Evolutionary conservation across 352 stramenopile species (phyloP).

Genomic region (Phytophthora megakarya): DNA sequence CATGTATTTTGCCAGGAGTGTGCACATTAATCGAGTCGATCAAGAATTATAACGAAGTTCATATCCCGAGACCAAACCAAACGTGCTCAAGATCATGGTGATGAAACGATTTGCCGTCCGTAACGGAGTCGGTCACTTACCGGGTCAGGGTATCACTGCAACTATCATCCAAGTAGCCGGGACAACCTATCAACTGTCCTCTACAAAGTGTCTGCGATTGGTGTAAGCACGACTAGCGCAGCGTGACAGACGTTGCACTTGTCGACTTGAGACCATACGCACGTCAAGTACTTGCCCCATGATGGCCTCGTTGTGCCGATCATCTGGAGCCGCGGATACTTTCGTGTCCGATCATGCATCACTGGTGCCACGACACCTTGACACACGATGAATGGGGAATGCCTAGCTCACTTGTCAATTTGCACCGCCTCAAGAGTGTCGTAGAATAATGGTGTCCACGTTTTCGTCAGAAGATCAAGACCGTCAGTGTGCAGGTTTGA

Average conservation of each 20-base stretch:
- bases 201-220: slow-evolving; percentile 13
- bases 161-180: slow-evolving; percentile 5
- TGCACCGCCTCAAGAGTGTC: not conserved
- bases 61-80: too few species aligned
- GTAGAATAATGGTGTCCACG: slow-evolving; percentile 13
- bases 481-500: not conserved
- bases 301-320: slow-evolving; percentile 1
- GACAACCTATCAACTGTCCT: slow-evolving; percentile 7
- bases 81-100: too few species aligned
- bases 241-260: slow-evolving; percentile 18
- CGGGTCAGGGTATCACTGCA: slow-evolving; percentile 9
- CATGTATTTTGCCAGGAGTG: not conserved
- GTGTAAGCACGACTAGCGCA: slow-evolving; percentile 13
- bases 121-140: not conserved
- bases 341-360: slow-evolving; percentile 8
- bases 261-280: slow-evolving; percentile 14
- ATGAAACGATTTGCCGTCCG: too few species aligned
- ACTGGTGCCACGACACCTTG: not conserved
- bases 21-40: not conserved
- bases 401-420: slow-evolving; percentile 20
- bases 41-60: not conserved
- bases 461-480: not conserved
- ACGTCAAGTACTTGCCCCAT: slow-evolving; percentile 7
- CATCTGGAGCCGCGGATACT: slow-evolving; percentile 8
- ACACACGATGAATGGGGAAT: too few species aligned